Conservation (phyloP, 1,284 basidiomycete species). For the Thelephora terrestris region DNA sequence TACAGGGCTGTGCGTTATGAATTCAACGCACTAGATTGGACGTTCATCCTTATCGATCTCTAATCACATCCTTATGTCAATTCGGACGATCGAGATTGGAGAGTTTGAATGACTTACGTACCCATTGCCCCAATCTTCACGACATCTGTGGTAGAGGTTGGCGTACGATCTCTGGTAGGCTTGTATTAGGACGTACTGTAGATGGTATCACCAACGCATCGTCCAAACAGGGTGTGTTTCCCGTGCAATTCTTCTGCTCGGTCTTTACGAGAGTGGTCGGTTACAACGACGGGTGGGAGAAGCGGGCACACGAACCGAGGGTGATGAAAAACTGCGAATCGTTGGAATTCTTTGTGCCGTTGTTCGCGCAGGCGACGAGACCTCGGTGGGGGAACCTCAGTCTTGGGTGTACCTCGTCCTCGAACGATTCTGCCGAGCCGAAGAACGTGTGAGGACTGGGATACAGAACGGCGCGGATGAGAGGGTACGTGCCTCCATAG, state of each 20-base stretch:
- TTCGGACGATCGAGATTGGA: conserved; percentile 75
- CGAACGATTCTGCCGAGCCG: conserved; percentile 61
- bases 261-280: conserved; percentile 36
- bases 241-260: conserved; percentile 82
- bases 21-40: conserved; percentile 68
- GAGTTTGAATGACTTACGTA: conserved; percentile 48
- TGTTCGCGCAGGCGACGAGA: conserved; percentile 90
- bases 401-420: conserved; percentile 90
- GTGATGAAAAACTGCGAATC: conserved; percentile 91
- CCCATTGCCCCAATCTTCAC: conserved; percentile 84
- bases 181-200: conserved; percentile 55
- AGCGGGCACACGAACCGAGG: conserved; percentile 42
- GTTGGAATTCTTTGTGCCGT: conserved; percentile 74
- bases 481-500: conserved; percentile 59
- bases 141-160: conserved; percentile 45
- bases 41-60: conserved; percentile 78
- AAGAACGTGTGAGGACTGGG: neutral
- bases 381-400: conserved; percentile 80
- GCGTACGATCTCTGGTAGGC: conserved; percentile 4
- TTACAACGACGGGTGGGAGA: neutral
- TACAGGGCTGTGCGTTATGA: neutral
- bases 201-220: conserved; percentile 73
- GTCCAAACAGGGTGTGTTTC: conserved; percentile 83
- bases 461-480: conserved; percentile 1
- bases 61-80: conserved; percentile 35